Evolutionary conservation across 2,329 filamentous ascomycete species (phyloP), one percentile per base, ranked within the genome.

Genomic region (Pyricularia sp.): DNA sequence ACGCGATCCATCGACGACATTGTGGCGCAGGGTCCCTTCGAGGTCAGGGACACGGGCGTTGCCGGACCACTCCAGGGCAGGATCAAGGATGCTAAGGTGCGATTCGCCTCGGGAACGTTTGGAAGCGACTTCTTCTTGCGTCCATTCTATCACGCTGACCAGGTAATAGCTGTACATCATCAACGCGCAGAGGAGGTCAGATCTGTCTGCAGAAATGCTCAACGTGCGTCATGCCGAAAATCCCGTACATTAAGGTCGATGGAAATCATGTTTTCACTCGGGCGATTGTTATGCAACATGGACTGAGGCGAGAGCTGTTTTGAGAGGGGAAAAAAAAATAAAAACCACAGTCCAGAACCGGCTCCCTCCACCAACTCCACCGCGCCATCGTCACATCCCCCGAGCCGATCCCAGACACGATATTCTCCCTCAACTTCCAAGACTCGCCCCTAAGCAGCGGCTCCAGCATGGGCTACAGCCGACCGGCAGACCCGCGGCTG

Each of bases 301-400:
- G 60, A 65, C 30, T 19, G 24, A 59, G 63, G 63, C 16, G 24
- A 62, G 10, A 30, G 2, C 57, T 40, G 33, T 53, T 16, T 40
- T 22, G 26, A n/a, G 35, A 64, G 44, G 31, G 4, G 26, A 4
- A 26, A 26, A 26, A 26, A 26, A 26, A 26, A n/a, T n/a, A n/a
- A 2, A 26, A 62, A 35, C 33, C 49, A 60, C 55, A 79, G 73
- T 80, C 81, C 66, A 78, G 80, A 62, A 76, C 75, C 49, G 80
- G 82, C n/a, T 78, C 79, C 10, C 76, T 85, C 0, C 78, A 82
- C 70, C 79, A 82, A 67, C 76, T 86, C 67, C 74, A 84, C 70
- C 78, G 79, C 66, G 81, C 82, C 5, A 70, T 85, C 13, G 68
- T 79, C 33, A 81, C 83, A 12, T 78, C 79, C 8, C 81, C 81